These are phyloP conservation scores for Candida tibetensis DNA, from an alignment of 805 yeast species.

Conservation along the genomic window DNA sequence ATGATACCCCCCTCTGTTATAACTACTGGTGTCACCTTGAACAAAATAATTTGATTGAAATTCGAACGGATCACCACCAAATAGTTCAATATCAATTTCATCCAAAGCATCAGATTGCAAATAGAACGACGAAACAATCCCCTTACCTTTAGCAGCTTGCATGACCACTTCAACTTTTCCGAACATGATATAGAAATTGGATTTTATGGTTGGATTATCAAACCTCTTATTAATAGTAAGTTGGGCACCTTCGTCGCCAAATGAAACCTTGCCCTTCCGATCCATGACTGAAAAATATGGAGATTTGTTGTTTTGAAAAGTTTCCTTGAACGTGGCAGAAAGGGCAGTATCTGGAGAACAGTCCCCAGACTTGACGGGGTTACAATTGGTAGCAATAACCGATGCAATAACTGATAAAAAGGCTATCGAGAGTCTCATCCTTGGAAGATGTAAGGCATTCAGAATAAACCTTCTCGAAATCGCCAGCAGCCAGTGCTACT, in stretches of 20 bases:
- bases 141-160: slow-evolving; percentile 73
- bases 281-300: slow-evolving; percentile 10
- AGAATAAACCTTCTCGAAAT: too few relatives aligned
- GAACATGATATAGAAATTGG: slow-evolving; percentile 83
- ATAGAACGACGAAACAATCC: slow-evolving; percentile 77
- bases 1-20: slow-evolving; percentile 78
- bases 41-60: slow-evolving; percentile 79
- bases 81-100: slow-evolving; percentile 86
- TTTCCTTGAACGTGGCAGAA: slow-evolving; percentile 27
- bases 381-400: slow-evolving; percentile 18
- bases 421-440: background rate
- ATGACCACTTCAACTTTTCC: slow-evolving; percentile 75
- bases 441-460: background rate
- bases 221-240: slow-evolving; percentile 59
- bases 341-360: slow-evolving; percentile 32
- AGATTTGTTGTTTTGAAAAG: slow-evolving; percentile 14
- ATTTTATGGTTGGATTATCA: slow-evolving; percentile 76
- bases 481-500: too few relatives aligned
- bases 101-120: slow-evolving; percentile 82
- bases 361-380: slow-evolving; percentile 22
- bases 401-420: background rate
- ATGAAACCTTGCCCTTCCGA: slow-evolving; percentile 15
- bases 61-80: slow-evolving; percentile 74
- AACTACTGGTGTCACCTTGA: slow-evolving; percentile 74
- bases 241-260: slow-evolving; percentile 51